Percentiles rank a stretch among this genome's conserved stretches.
Conservation (phyloP, 2,329 filamentous ascomycete species). For the Monosporascus cannonballus region DNA sequence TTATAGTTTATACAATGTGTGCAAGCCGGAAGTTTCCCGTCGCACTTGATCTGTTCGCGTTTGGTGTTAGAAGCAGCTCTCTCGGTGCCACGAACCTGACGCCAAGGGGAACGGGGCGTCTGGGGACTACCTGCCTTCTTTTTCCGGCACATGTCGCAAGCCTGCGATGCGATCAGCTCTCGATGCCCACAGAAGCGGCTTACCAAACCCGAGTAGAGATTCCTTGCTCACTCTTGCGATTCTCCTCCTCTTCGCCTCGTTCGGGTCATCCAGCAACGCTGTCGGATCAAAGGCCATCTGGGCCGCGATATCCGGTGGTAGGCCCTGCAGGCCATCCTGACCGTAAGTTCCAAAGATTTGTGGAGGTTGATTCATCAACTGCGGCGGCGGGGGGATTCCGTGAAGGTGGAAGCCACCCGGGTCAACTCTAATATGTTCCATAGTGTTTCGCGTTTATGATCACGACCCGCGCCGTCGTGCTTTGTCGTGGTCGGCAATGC, state of each 20-base stretch:
- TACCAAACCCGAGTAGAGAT: not conserved
- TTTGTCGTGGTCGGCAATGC: conserved; percentile 2
- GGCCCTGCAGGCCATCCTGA: conserved; percentile 53
- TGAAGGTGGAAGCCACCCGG: conserved; percentile 50
- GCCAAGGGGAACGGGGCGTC: not conserved
- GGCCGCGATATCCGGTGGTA: conserved; percentile 51
- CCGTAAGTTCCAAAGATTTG: conserved; percentile 63
- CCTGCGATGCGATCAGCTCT: conserved; percentile 40
- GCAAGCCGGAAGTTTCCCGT: conserved; percentile 90
- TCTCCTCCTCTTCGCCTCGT: conserved; percentile 80
- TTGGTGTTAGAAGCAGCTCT: not conserved
- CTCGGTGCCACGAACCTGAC: not conserved
- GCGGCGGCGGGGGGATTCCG: conserved; percentile 46
- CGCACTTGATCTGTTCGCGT: conserved; percentile 76
- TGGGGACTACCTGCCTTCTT: conserved; percentile 13
- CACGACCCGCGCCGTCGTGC: not conserved
- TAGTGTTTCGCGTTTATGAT: conserved; percentile 13
- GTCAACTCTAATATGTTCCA: conserved; percentile 43
- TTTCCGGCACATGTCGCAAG: conserved; percentile 78
- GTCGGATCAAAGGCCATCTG: conserved; percentile 55
- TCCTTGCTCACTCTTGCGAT: conserved; percentile 68
- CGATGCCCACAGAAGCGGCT: not conserved
- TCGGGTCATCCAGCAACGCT: conserved; percentile 56
- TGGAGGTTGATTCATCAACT: conserved; percentile 60
- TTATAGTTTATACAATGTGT: conserved; percentile 97